Conservation (phyloP, 2,329 filamentous ascomycete genomes). For the Orbilia javanica region DNA sequence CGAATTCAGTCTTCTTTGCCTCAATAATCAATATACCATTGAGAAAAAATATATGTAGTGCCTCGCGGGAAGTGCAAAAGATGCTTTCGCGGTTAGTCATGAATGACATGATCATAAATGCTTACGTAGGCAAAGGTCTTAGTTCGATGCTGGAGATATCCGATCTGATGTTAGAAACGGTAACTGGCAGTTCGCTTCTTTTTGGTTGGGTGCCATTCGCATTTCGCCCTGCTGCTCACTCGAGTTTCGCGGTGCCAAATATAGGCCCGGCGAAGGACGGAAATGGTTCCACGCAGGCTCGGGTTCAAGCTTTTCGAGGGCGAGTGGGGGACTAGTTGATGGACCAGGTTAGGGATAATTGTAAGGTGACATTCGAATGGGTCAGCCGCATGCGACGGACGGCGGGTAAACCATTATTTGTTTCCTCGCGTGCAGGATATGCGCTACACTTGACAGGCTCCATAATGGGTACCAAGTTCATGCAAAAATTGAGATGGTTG, state of each 20-base stretch:
- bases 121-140: neutral
- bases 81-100: neutral
- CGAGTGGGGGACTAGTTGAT: neutral
- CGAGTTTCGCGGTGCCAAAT: constrained; percentile 8
- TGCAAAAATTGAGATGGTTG: neutral
- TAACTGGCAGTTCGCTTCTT: neutral
- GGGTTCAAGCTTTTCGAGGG: constrained; percentile 8
- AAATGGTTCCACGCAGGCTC: constrained; percentile 17
- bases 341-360: neutral
- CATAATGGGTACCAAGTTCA: no score
- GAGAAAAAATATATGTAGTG: no score
- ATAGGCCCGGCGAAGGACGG: constrained; percentile 29
- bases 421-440: neutral
- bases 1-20: neutral
- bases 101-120: neutral
- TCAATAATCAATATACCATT: no score
- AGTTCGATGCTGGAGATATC: constrained; percentile 6
- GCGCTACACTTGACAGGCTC: no score
- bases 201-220: neutral
- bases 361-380: constrained; percentile 19
- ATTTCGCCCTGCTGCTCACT: neutral
- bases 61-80: no score
- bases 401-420: neutral
- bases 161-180: constrained; percentile 5
- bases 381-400: neutral